A percentile compares a stretch with the other conserved stretches of the same genome.
Conservation (phyloP, 441 rosid species). For the Croton setiger region DNA sequence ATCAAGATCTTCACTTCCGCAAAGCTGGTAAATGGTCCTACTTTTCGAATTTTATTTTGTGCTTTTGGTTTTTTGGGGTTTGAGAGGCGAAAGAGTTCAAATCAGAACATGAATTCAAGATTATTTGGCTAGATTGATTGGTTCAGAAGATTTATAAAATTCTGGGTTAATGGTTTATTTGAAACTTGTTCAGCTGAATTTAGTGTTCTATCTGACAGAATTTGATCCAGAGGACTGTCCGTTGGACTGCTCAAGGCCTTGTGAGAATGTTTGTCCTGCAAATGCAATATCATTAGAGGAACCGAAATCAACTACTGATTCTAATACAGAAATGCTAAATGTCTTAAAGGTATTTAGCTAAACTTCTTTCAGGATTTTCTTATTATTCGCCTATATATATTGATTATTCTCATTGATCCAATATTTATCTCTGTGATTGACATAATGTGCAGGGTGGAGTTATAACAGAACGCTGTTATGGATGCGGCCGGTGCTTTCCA, state of each 20-base stretch:
- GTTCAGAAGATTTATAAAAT: not conserved
- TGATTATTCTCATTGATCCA: not conserved
- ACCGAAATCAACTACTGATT: conserved; percentile 21
- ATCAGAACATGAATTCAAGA: not conserved
- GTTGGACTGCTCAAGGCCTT: conserved; percentile 52
- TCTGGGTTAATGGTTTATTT: not conserved
- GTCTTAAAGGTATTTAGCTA: conserved; percentile 26
- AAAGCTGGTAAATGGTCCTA: conserved; percentile 42
- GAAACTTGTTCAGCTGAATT: conserved; percentile 11
- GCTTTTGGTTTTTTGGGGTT: not conserved
- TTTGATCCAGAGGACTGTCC: conserved; percentile 67
- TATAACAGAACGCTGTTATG: conserved; percentile 54
- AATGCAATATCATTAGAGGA: conserved; percentile 41
- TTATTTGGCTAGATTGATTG: not conserved
- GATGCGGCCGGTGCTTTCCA: conserved; percentile 70
- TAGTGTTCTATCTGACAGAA: conserved; percentile 29
- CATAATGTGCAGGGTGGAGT: conserved; percentile 44
- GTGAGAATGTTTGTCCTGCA: conserved; percentile 62
- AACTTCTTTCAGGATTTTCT: conserved; percentile 1
- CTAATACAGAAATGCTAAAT: conserved; percentile 16
- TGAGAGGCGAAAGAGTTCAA: not conserved
- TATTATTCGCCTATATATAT: not conserved
- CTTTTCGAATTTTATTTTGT: not conserved
- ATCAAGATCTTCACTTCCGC: conserved; percentile 65
- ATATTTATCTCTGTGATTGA: not conserved